Conservation (phyloP, 2,329 filamentous ascomycete genomes). For the Phaeosphaeriaceae sp. region DNA sequence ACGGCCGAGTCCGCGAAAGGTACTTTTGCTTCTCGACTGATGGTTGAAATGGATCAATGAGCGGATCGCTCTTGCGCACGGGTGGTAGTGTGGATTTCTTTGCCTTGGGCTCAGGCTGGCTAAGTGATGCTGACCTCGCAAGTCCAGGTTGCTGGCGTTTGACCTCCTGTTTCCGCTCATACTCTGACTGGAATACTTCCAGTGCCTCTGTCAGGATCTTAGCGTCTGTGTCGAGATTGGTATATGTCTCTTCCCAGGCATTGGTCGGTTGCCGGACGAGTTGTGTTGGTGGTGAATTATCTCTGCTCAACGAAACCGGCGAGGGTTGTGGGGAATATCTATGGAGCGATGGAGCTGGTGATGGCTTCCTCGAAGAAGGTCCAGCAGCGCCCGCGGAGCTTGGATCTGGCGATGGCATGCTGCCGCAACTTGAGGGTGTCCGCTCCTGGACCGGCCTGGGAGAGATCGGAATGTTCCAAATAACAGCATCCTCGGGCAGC, state of each 20-base stretch:
- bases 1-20: constrained; percentile 76
- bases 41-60: constrained; percentile 83
- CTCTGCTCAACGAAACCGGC: constrained; percentile 23
- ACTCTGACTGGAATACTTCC: constrained; percentile 77
- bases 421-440: constrained; percentile 40
- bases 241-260: constrained; percentile 76
- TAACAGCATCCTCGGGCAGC: constrained; percentile 77
- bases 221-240: constrained; percentile 74
- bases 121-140: constrained; percentile 39
- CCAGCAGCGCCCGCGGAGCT: constrained; percentile 17
- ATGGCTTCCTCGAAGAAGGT: constrained; percentile 31
- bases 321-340: constrained; percentile 28
- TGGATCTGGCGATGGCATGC: constrained; percentile 35
- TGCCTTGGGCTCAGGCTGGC: constrained; percentile 52
- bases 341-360: constrained; percentile 31
- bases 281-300: constrained; percentile 26
- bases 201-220: constrained; percentile 78
- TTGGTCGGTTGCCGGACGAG: constrained; percentile 64
- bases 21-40: constrained; percentile 89
- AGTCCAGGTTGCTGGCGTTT: constrained; percentile 56
- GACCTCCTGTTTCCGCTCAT: constrained; percentile 60
- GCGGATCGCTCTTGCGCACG: constrained; percentile 75
- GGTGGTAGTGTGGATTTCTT: constrained; percentile 64
- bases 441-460: constrained; percentile 57
- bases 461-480: constrained; percentile 84